Evolutionary conservation across 176 grass and related monocot species (phyloP).

Genomic region (Triticum aestivum): IWGSC_CS_RefSeq_v2.1 NC_057804.1:488816291-488816790

Average conservation of each 20-base stretch:
- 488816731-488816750: not conserved
- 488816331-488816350: not conserved
- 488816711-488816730: not conserved
- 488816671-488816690: not conserved
- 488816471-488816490: not conserved
- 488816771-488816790: not conserved
- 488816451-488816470: not conserved
- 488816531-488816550: not conserved
- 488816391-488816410: conserved; percentile 17
- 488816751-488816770: not conserved
- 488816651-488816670: not conserved
- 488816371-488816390: conserved; percentile 9
- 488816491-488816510: not conserved
- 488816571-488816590: not conserved
- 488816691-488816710: not conserved
- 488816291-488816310: not conserved
- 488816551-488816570: not conserved
- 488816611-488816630: not conserved
- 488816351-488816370: not conserved
- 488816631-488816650: conserved; percentile 1
- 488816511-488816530: not conserved
- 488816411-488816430: not conserved
- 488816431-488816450: not conserved
- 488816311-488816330: conserved; percentile 6
- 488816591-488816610: not conserved